phyloP scores from a whole-genome alignment of 805 yeast species.

The Sugiyamaella mastotermitis region DNA sequence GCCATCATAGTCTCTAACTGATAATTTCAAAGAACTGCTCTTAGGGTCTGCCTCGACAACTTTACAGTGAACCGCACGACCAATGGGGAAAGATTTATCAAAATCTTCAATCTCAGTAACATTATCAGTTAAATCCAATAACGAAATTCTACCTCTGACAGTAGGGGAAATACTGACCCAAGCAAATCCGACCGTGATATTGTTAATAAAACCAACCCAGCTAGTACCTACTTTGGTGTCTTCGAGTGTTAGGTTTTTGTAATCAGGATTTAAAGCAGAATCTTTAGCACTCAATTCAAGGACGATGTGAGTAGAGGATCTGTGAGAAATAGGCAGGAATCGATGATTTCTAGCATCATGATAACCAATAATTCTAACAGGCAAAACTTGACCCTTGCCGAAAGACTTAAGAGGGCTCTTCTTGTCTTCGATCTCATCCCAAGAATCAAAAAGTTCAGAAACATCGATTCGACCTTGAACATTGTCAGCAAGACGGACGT shows the following conservation, averaged over 20 bases:
- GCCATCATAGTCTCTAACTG: constrained; percentile 30
- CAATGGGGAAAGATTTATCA: constrained; percentile 60
- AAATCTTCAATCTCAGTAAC: constrained; percentile 40
- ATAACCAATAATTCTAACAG: constrained; percentile 67
- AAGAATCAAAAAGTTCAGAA: constrained; percentile 55
- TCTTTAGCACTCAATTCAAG: constrained; percentile 59
- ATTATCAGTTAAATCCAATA: constrained; percentile 57
- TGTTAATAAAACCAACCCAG: constrained; percentile 59
- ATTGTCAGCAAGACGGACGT: constrained; percentile 70
- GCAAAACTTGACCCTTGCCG: constrained; percentile 50
- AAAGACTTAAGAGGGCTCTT: constrained; percentile 53
- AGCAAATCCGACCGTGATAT: constrained; percentile 49
- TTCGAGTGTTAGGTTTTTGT: constrained; percentile 33
- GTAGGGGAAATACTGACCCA: constrained; percentile 69
- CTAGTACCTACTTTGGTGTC: constrained; percentile 46
- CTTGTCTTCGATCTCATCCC: constrained; percentile 49
- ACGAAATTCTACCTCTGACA: constrained; percentile 58
- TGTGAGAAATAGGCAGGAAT: constrained; percentile 60
- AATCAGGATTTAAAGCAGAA: constrained; percentile 31
- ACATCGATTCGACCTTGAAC: constrained; percentile 75
- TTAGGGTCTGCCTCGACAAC: constrained; percentile 51
- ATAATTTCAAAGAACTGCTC: constrained; percentile 43
- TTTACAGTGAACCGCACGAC: constrained; percentile 57
- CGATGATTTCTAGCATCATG: constrained; percentile 66
- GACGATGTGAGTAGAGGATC: constrained; percentile 47